These are phyloP conservation scores for Colletotrichum sp. DNA, from an alignment of 2,329 filamentous ascomycete species.

Conservation along the genomic window DNA sequence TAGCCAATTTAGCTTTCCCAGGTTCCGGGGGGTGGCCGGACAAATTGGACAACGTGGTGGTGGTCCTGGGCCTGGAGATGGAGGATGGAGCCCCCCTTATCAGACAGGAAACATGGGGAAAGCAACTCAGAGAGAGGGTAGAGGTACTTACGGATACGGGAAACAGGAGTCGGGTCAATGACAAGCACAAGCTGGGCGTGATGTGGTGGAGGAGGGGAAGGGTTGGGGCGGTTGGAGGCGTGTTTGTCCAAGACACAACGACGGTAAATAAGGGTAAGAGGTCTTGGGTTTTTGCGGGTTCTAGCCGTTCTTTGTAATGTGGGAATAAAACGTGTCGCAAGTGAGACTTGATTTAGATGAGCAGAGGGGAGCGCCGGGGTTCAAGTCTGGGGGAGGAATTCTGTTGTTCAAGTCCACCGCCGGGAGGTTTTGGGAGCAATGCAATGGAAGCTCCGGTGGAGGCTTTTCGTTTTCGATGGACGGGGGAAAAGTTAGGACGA, in stretches of 20 bases:
- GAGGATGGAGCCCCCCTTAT: neutral
- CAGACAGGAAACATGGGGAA: conserved; percentile 10
- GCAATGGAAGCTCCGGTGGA: neutral
- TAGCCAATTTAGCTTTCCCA: conserved; percentile 16
- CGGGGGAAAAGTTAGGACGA: neutral
- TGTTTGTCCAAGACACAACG: neutral
- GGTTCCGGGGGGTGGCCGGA: conserved; percentile 1
- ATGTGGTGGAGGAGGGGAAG: neutral
- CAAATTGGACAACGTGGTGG: conserved; percentile 14
- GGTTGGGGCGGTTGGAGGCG: neutral
- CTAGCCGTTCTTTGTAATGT: neutral
- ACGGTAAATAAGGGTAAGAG: neutral
- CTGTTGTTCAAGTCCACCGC: neutral
- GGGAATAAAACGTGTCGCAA: neutral
- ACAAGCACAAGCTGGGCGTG: neutral
- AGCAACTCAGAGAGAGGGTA: neutral
- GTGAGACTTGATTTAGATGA: neutral
- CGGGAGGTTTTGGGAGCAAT: neutral
- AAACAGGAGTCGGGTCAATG: neutral
- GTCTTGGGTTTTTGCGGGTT: neutral
- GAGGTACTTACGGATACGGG: neutral
- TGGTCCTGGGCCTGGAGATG: conserved; percentile 1
- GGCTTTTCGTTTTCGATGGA: neutral
- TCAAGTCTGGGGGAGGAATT: neutral
- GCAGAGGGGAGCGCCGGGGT: neutral